These are phyloP conservation scores for Phytophthora macrochlamydospora DNA, from an alignment of 352 stramenopile genomes.

Conservation along the genomic window DNA sequence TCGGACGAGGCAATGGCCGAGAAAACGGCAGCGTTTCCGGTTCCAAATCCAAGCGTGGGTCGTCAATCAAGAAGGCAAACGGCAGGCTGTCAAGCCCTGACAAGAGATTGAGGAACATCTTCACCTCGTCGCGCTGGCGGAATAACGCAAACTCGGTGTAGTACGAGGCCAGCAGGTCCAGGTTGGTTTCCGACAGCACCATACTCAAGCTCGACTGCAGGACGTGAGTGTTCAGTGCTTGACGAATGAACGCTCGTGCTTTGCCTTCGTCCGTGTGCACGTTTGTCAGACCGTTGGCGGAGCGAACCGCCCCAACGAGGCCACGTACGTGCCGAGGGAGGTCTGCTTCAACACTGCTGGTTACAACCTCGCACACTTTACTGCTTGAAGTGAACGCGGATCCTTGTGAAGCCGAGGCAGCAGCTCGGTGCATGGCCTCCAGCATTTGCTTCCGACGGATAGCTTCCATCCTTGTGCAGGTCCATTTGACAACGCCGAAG, in stretches of 20 bases:
- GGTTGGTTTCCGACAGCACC: constrained; percentile 73
- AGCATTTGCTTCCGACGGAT: constrained; percentile 74
- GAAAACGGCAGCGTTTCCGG: constrained; percentile 80
- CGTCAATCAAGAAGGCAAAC: constrained; percentile 86
- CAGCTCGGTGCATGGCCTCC: constrained; percentile 63
- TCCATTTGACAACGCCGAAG: constrained; percentile 88
- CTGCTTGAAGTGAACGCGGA: constrained; percentile 23
- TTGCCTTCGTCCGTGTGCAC: constrained; percentile 80
- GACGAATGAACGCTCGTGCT: constrained; percentile 73
- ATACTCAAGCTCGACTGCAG: constrained; percentile 71
- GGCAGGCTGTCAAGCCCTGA: constrained; percentile 63
- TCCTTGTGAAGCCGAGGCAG: constrained; percentile 6
- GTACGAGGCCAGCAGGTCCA: constrained; percentile 80
- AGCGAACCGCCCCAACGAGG: constrained; percentile 65
- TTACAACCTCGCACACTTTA: constrained; percentile 69
- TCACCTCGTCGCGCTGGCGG: constrained; percentile 77
- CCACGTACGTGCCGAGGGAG: constrained; percentile 72
- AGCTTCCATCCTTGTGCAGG: constrained; percentile 76
- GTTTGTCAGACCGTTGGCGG: constrained; percentile 62
- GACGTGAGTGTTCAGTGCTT: constrained; percentile 86
- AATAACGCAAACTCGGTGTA: constrained; percentile 84
- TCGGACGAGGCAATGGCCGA: constrained; percentile 57
- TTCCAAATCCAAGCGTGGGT: constrained; percentile 62
- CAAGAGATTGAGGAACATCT: constrained; percentile 76
- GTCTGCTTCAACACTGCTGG: constrained; percentile 72